Evolutionary conservation across 1,139 yeast species (phyloP), one percentile per base, ranked within the genome.

Genomic region (Torulaspora globosa): DNA sequence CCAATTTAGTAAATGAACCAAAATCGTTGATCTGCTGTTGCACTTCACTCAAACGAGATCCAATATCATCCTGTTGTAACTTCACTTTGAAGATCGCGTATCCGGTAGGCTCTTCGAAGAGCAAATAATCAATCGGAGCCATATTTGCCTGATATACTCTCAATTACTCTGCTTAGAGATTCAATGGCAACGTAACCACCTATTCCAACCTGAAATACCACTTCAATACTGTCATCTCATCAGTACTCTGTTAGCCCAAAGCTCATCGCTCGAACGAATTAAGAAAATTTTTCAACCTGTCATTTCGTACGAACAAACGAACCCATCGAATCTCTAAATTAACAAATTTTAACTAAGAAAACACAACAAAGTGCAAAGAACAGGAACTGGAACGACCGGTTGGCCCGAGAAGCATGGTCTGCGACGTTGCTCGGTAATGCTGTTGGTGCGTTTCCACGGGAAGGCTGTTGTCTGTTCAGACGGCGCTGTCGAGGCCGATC

Each of bases 101-200:
- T 58, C 99, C 99, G 47, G 98, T 89, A 52, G 98, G 96, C 76
- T 92, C 97, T 77, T 92, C 99, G 70, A 85, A 92, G 66, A 92
- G 84, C 70, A 92, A 82, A 73, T 82, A 92, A 72, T 92, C 96
- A 70, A 89, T 79, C 63, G 84, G 84, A 59, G 82, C 81, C 67
- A 63, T 63, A 31, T 10, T 32, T 29, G 26, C 24, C 11, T 32
- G 16, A 14, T 21, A 9, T 7, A 34, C 18, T n/a, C 28, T 31
- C 19, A 21, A 34, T 18, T n/a, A 33, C 7, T 26, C 27, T 4
- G 6, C 27, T 26, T 26, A 10, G 6, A 11, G 29, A 4, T 2
- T 26, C 29, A 26, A 26, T 26, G 29, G 29, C 29, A 26, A 26
- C 23, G 3, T 19, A 21, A 21, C 5, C 8, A 21, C 12, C 29